Evolutionary conservation across 2,329 filamentous ascomycete genomes (phyloP), one percentile per base, ranked within the genome.

Genomic region (Aspergillus candidus): DNA sequence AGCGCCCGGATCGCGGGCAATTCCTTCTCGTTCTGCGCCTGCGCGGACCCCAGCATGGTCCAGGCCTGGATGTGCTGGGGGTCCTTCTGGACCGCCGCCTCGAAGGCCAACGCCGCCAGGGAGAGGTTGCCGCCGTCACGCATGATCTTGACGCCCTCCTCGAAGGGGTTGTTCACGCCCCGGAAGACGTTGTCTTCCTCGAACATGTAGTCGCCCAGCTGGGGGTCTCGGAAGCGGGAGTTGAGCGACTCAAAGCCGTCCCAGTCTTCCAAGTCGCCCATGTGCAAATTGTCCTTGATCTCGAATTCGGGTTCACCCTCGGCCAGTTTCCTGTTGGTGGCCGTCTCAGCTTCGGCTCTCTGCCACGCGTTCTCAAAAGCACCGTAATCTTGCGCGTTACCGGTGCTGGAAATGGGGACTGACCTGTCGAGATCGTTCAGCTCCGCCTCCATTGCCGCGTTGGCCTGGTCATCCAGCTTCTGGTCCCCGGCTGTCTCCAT

Each of bases 11-110:
- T 96, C 2, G 93, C 93, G 0, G 93, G 91, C 7, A 88, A 86
- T 67, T 98, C 93, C 72, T 98, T 98, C 68, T 98, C 93, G 67
- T 98, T 98, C 66, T 98, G 93, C 14, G 93, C 93, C 70, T 98
- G 93, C 13, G 90, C 87, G 42, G 85, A 84, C 41, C 93, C 93
- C 29, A 98, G 79, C 58, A 89, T 84, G 8, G 90, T 88, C 93
- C 93, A 98, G 3, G 93, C 93, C 43, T 94, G 86, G 32, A 91
- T 82, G 64, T 97, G 91, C 43, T 84, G 76, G 0, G 88, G 80
- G 50, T 95, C 82, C 69, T 91, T 89, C 66, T 96, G 90, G 4
- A 91, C 88, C 2, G 93, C 93, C 13, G 93, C 89, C 70, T 98
- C 93, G 57, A 98, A 98, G 0, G 93, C 93, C 38, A 98, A 74